Evolutionary conservation across 2,329 filamentous ascomycete species (phyloP).

Genomic region (Fusarium sp.): DNA sequence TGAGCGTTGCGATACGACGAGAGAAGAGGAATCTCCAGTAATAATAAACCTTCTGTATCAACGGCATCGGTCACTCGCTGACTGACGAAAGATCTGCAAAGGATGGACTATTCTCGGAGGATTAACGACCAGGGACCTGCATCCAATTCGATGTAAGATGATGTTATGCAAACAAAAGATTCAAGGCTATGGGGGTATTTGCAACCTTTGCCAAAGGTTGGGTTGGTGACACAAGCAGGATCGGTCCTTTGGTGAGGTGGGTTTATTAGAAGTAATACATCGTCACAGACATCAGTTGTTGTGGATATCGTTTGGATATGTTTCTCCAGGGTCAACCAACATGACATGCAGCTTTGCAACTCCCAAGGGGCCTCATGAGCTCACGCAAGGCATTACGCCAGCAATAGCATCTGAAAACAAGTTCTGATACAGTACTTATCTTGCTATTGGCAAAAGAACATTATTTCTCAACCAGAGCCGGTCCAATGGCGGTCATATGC

Average conservation of each 20-base stretch:
- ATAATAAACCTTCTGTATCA: conserved; percentile 1
- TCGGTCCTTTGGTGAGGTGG: conserved; percentile 20
- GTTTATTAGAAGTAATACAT: conserved; percentile 7
- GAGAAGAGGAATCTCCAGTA: conserved; percentile 23
- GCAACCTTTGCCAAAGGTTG: conserved; percentile 13
- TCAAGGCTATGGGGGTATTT: conserved; percentile 24
- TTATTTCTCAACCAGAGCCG: conserved; percentile 11
- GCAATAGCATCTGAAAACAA: neutral
- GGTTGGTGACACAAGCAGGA: conserved; percentile 19
- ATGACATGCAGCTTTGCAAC: conserved; percentile 3
- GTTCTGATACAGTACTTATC: neutral
- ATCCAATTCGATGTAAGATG: conserved; percentile 17
- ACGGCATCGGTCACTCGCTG: conserved; percentile 19
- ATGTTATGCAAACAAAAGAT: conserved; percentile 21
- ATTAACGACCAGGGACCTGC: conserved; percentile 40
- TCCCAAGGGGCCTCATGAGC: neutral
- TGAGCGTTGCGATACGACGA: conserved; percentile 10
- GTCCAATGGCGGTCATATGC: conserved; percentile 28
- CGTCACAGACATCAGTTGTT: conserved; percentile 15
- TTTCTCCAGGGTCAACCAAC: neutral
- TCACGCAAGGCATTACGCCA: neutral
- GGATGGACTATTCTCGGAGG: conserved; percentile 22
- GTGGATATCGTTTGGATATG: conserved; percentile 21
- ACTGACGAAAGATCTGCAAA: conserved; percentile 31
- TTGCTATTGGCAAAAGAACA: conserved; percentile 7